Evolutionary conservation across 2,329 filamentous ascomycete species (phyloP), one percentile per base, ranked within the genome.

Genomic region (Trichoderma aggressivum): DNA sequence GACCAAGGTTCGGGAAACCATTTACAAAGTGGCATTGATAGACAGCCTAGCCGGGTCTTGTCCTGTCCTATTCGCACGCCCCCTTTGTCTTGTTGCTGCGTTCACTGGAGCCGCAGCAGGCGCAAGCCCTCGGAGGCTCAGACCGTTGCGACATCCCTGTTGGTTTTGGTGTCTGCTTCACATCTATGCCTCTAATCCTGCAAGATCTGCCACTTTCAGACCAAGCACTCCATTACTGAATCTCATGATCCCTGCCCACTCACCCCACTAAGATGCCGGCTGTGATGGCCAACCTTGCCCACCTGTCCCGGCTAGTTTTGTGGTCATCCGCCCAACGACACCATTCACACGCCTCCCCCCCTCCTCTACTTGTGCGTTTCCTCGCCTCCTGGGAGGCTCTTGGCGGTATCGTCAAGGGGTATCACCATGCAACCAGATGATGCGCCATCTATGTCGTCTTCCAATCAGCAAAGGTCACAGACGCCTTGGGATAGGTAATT

Each of bases 171-270:
- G 61, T 58, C 55, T 53, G 50, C 61, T 50, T 69, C 43, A n/a
- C n/a, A 50, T 61, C 12, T 36, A 34, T 61, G 28, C 66, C 39
- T 69, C 66, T 60, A 50, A 36, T 36, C n/a, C 65, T 72, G 65
- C 70, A 69, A 72, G 70, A 72, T 72, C 70, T 72, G 34, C 66
- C 59, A 59, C 58, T 70, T 56, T 61, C 59, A 70, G 50, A 60
- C 50, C 43, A 72, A 39, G 53, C 58, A 70, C 63, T 60, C 21
- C 66, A 34, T 63, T 50, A 36, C 32, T 70, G 59, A 70, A 72
- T 70, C 70, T 72, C 70, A 72, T 72, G 70, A 70, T 72, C 70
- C 66, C 70, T 72, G 66, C 70, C 58, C 66, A 60, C 56, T 39
- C 55, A 34, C 70, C 59, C 70, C 64, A 70, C 70, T 26, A n/a